Conservation (phyloP, 495 filamentous ascomycete genomes). For the Penicillium mononematosum region DNA sequence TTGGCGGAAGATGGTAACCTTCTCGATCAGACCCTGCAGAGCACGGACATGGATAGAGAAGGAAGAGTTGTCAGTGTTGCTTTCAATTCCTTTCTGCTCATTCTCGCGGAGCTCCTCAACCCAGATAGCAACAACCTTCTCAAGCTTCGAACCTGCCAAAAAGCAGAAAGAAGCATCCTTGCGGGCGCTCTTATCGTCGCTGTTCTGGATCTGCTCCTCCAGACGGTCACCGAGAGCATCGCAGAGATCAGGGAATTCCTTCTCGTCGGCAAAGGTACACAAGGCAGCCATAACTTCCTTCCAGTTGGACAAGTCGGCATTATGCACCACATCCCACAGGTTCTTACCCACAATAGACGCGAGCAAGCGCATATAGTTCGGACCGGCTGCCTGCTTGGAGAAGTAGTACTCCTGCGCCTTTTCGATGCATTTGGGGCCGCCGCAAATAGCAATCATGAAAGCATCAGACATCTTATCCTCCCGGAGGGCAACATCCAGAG, state of each 20-base stretch:
- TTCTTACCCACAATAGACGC: slow-evolving; percentile 95
- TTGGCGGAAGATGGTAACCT: slow-evolving; percentile 94
- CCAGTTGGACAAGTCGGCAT: slow-evolving; percentile 89
- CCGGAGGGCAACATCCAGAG: slow-evolving; percentile 80
- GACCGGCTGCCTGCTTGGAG: slow-evolving; percentile 71
- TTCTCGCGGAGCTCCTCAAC: slow-evolving; percentile 79
- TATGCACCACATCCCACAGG: slow-evolving; percentile 96
- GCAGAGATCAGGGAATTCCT: slow-evolving; percentile 94
- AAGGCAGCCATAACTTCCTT: slow-evolving; percentile 94
- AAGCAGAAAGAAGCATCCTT: slow-evolving; percentile 97
- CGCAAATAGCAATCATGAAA: slow-evolving; percentile 97
- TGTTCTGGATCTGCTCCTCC: slow-evolving; percentile 60
- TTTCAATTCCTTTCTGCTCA: slow-evolving; percentile 70
- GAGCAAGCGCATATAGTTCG: slow-evolving; percentile 89
- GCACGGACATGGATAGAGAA: slow-evolving; percentile 91
- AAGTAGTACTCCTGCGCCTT: slow-evolving; percentile 93
- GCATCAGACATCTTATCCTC: slow-evolving; percentile 92
- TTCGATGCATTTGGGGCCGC: slow-evolving; percentile 88
- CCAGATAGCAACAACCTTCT: slow-evolving; percentile 96
- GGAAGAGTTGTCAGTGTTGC: slow-evolving; percentile 65
- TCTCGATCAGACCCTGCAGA: slow-evolving; percentile 93
- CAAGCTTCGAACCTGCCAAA: slow-evolving; percentile 89
- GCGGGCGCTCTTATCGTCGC: slow-evolving; percentile 54
- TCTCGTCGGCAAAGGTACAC: slow-evolving; percentile 87
- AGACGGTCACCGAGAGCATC: slow-evolving; percentile 93